These are phyloP conservation scores for Spatholobus suberectus DNA, from an alignment of 306 rosid genomes.

Conservation along the genomic window DNA sequence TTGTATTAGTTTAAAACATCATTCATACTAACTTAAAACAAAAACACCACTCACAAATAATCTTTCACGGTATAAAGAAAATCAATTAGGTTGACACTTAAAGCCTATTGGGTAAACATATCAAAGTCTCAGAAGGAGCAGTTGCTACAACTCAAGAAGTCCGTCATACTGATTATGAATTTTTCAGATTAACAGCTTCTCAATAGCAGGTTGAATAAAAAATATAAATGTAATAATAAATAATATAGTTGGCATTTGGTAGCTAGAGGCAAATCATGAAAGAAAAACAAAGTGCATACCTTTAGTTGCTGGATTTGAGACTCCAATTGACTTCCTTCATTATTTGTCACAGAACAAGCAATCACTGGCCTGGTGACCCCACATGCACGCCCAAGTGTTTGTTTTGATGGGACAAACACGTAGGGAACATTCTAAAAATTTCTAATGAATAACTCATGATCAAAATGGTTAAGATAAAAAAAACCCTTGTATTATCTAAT, in stretches of 20 bases:
- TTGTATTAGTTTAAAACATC: constrained; percentile 28
- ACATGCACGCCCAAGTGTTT: constrained; percentile 95
- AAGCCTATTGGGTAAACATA: constrained; percentile 40
- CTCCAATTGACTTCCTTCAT: constrained; percentile 94
- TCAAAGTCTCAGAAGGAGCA: constrained; percentile 83
- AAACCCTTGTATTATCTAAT: neutral
- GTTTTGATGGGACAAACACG: constrained; percentile 88
- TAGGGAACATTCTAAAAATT: constrained; percentile 79
- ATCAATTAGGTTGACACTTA: constrained; percentile 31
- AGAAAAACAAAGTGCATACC: constrained; percentile 53
- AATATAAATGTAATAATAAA: neutral
- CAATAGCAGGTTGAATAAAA: constrained; percentile 61
- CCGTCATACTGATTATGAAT: constrained; percentile 67
- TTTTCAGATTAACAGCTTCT: constrained; percentile 82
- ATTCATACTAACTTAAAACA: constrained; percentile 31
- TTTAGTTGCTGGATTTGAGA: constrained; percentile 84
- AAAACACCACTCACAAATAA: constrained; percentile 36
- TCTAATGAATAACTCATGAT: constrained; percentile 7
- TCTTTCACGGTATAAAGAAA: constrained; percentile 33
- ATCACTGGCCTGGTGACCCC: constrained; percentile 93
- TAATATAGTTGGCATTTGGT: neutral
- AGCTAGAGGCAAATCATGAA: neutral
- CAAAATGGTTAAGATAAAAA: neutral
- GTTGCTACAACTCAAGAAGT: constrained; percentile 67
- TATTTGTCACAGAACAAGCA: constrained; percentile 87